These are phyloP conservation scores for Rhodamnia rubescens DNA, from an alignment of 345 rosid species.

Conservation along the genomic window DNA sequence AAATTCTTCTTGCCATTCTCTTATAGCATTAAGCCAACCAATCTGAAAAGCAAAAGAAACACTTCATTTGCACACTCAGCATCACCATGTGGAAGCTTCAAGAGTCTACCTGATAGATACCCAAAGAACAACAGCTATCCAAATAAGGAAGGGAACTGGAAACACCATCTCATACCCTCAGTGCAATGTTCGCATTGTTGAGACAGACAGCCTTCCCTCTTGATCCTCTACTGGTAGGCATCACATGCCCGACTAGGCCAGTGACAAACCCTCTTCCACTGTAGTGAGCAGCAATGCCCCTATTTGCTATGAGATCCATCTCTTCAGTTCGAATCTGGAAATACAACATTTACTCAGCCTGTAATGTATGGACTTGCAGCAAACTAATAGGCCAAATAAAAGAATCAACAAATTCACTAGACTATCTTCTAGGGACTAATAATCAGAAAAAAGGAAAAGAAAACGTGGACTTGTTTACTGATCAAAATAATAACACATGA, in stretches of 20 bases:
- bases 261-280: slow-evolving; percentile 75
- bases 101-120: not conserved
- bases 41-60: slow-evolving; percentile 31
- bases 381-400: not conserved
- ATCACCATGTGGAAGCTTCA: not conserved
- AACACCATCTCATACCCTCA: slow-evolving; percentile 42
- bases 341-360: not conserved
- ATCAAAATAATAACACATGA: not conserved
- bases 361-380: not conserved
- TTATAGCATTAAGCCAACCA: slow-evolving; percentile 97
- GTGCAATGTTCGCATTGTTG: slow-evolving; percentile 85
- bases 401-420: not conserved
- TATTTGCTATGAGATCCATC: slow-evolving; percentile 94
- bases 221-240: slow-evolving; percentile 51
- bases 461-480: not conserved
- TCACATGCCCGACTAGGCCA: slow-evolving; percentile 65
- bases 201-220: slow-evolving; percentile 78
- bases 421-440: not conserved
- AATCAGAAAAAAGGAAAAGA: not conserved
- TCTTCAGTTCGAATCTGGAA: slow-evolving; percentile 94
- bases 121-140: not conserved
- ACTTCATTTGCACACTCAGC: not conserved
- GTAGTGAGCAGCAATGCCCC: slow-evolving; percentile 97
- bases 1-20: slow-evolving; percentile 99
- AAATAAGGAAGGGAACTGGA: not conserved